Evolutionary conservation across 2,329 filamentous ascomycete species (phyloP).

Genomic region (Neonectria punicea): DNA sequence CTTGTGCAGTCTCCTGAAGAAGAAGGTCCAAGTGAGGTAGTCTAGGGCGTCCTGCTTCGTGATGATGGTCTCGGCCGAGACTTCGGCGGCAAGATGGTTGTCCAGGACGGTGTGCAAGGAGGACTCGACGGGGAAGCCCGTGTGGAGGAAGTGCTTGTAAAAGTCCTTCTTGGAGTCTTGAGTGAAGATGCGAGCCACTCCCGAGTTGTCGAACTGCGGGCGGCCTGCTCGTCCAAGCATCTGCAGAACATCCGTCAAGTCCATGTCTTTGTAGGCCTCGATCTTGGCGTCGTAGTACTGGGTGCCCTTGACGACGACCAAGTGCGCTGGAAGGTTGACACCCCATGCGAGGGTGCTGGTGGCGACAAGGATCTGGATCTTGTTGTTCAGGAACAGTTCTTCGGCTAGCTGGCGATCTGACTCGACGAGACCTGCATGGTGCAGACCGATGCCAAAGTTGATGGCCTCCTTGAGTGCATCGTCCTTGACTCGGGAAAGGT

Average conservation of each 20-base stretch:
- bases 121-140: slow-evolving; percentile 96
- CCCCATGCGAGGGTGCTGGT: slow-evolving; percentile 98
- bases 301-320: slow-evolving; percentile 97
- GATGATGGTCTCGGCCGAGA: slow-evolving; percentile 90
- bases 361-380: slow-evolving; percentile 95
- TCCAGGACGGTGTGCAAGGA: slow-evolving; percentile 96
- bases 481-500: slow-evolving; percentile 91
- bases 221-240: slow-evolving; percentile 97
- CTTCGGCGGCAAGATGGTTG: slow-evolving; percentile 95
- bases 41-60: slow-evolving; percentile 98
- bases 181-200: slow-evolving; percentile 96
- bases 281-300: slow-evolving; percentile 99
- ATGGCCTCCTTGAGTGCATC: slow-evolving; percentile 93
- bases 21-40: slow-evolving; percentile 99
- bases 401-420: slow-evolving; percentile 91
- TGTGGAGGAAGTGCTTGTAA: slow-evolving; percentile 99
- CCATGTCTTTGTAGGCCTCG: slow-evolving; percentile 98
- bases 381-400: slow-evolving; percentile 96
- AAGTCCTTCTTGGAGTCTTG: slow-evolving; percentile 98
- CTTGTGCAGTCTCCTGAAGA: slow-evolving; percentile 96
- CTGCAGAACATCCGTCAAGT: slow-evolving; percentile 95
- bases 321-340: slow-evolving; percentile 94
- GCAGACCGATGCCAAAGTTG: slow-evolving; percentile 95
- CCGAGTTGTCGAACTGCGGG: slow-evolving; percentile 95
- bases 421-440: slow-evolving; percentile 96